Conservation (phyloP, 2,329 filamentous ascomycete species). For the Sphaerulina populicola region DNA sequence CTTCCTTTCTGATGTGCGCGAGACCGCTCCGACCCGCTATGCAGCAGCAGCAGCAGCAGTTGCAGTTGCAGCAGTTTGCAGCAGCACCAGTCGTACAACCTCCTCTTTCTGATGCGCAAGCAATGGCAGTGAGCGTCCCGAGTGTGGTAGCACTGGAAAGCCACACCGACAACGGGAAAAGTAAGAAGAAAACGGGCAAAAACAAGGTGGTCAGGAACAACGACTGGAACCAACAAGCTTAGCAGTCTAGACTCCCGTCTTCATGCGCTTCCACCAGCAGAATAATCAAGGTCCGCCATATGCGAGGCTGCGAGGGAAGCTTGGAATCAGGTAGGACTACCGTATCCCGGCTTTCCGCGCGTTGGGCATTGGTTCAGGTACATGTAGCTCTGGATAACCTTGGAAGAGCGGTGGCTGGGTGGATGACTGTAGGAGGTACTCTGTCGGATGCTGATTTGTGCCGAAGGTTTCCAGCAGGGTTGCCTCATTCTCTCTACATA, state of each 20-base stretch:
- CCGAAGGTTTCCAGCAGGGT: too few relatives aligned
- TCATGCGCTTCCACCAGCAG: conserved; percentile 1
- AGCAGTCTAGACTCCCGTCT: conserved; percentile 4
- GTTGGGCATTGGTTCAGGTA: not conserved
- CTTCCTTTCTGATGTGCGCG: not conserved
- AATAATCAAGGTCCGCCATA: conserved; percentile 14
- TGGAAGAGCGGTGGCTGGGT: not conserved
- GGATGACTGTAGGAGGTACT: too few relatives aligned
- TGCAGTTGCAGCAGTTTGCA: too few relatives aligned
- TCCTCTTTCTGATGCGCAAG: conserved; percentile 2
- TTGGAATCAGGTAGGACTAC: conserved; percentile 10
- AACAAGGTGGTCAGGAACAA: conserved; percentile 4
- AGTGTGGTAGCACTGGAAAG: not conserved
- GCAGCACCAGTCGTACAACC: not conserved
- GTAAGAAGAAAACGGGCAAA: not conserved
- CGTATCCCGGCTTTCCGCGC: conserved; percentile 9
- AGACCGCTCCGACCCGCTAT: not conserved
- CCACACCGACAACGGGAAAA: not conserved
- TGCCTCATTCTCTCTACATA: too few relatives aligned
- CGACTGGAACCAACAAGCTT: not conserved
- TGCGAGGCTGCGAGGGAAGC: conserved; percentile 2
- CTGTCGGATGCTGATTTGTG: too few relatives aligned
- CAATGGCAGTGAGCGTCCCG: not conserved
- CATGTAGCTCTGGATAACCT: not conserved
- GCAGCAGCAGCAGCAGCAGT: not conserved